Evolutionary conservation across 768 basidiomycete genomes (phyloP).

Genomic region (Suillus decipiens): DNA sequence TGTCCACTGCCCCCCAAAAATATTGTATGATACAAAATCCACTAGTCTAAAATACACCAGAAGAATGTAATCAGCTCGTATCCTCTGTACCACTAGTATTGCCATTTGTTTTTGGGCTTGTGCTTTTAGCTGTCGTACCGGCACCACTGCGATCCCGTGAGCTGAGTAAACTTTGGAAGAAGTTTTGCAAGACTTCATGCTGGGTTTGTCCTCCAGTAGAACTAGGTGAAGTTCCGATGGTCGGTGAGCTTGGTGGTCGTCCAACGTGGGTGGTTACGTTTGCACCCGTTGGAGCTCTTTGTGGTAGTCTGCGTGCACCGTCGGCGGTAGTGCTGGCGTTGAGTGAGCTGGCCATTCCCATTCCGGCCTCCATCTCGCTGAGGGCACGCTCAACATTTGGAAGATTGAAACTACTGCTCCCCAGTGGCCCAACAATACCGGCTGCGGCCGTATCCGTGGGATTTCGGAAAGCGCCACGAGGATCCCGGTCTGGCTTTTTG

Average conservation of each 20-base stretch:
- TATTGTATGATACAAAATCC: conserved; percentile 10
- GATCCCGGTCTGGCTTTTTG: conserved; percentile 88
- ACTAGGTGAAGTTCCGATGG: conserved; percentile 39
- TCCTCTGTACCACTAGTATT: conserved; percentile 41
- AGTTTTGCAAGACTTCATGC: conserved; percentile 83
- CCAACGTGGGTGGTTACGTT: conserved; percentile 33
- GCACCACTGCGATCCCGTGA: conserved; percentile 58
- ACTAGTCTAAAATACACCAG: neutral
- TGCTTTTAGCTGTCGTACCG: conserved; percentile 31
- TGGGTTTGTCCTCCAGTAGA: conserved; percentile 62
- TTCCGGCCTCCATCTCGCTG: conserved; percentile 80
- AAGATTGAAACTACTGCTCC: conserved; percentile 80
- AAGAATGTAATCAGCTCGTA: conserved; percentile 25
- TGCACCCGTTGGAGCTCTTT: conserved; percentile 36
- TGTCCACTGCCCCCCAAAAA: neutral
- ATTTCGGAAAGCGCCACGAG: conserved; percentile 83
- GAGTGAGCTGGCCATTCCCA: conserved; percentile 34
- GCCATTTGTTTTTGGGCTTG: conserved; percentile 36
- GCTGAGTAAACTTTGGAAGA: conserved; percentile 81
- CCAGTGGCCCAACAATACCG: conserved; percentile 92
- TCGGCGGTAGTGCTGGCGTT: conserved; percentile 37
- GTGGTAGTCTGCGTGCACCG: conserved; percentile 35
- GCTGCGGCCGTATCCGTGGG: conserved; percentile 58
- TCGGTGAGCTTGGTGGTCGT: conserved; percentile 42
- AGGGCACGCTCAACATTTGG: conserved; percentile 89